Evolutionary conservation across 1,284 basidiomycete genomes (phyloP), one percentile per base, ranked within the genome.

Genomic region (Pyrrhoderma noxium): DNA sequence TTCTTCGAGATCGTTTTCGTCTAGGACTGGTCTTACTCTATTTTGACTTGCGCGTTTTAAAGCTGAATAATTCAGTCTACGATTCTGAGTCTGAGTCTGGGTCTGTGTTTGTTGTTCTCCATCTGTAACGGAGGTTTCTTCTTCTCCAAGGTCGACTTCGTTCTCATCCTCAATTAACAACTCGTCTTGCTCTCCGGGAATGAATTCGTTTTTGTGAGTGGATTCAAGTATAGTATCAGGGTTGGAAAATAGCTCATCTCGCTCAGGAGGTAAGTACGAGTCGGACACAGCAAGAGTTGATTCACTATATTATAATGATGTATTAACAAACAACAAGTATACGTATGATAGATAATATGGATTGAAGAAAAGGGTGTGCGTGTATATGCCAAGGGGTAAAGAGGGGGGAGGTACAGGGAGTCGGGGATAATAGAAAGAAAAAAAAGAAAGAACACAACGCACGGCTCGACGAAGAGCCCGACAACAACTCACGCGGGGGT

Each of bases 1-100:
- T 65, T 90, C 87, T 57, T 84, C 82, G 25, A 90, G 52, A 62
- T 90, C 87, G 47, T 75, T 75, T 64, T 90, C 88, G 57, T 67
- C 71, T 51, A 90, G 63, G 56, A 80, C 77, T 0, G 88, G 87
- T 19, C 85, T 54, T 21, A 66, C 65, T 52, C 88, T 79, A 51
- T 75, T 61, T 62, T 75, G 76, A 58, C 81, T 77, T 7, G 77
- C 82, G 60, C 70, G 80, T 67, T 82, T 88, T 49, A 90, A 73
- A 56, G 79, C 76, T 25, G 83, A 82, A 62, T 77, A 87, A 64
- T 54, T 54, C 8, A 45, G 3, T n/a, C 46, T 49, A 22, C 42
- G 38, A 37, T 37, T 37, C 35, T 11, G 35, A 9, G 16, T 37
- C 35, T 11, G 35, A 9, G 16, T 45, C 22, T 22, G 43, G 2